phyloP scores from a whole-genome alignment of 1,139 yeast genomes.

The Yamadazyma oceani region DNA sequence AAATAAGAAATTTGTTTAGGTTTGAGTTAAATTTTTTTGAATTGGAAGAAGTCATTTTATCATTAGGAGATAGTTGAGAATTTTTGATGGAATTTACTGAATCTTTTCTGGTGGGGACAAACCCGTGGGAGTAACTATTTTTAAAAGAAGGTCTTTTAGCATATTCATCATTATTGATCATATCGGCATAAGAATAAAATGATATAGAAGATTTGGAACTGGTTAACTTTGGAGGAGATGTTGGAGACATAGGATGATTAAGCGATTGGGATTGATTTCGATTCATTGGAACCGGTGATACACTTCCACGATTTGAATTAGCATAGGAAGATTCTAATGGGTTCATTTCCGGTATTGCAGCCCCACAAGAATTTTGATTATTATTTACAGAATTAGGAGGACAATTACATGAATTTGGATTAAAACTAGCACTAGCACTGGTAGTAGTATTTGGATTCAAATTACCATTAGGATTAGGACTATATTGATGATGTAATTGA shows the following conservation, averaged over 20 bases:
- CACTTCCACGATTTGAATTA: not conserved
- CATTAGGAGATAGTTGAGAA: no score
- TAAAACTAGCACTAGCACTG: not conserved
- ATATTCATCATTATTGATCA: constrained; percentile 63
- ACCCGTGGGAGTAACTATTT: constrained; percentile 32
- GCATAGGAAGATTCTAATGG: not conserved
- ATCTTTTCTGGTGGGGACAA: constrained; percentile 25
- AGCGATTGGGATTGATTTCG: constrained; percentile 1
- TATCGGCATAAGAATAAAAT: constrained; percentile 79
- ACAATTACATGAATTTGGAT: not conserved
- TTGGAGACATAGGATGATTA: constrained; percentile 21
- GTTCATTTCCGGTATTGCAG: constrained; percentile 7
- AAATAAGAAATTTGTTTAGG: constrained; percentile 26
- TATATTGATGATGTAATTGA: constrained; percentile 18
- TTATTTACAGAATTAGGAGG: constrained; percentile 1
- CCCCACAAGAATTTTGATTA: not conserved
- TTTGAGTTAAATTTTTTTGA: constrained; percentile 15
- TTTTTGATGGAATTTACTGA: constrained; percentile 9
- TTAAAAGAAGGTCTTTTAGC: constrained; percentile 58
- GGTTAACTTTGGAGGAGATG: constrained; percentile 41
- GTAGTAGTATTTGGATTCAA: not conserved
- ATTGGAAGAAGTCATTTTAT: constrained; percentile 7
- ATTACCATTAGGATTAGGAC: constrained; percentile 4
- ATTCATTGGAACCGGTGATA: constrained; percentile 6
- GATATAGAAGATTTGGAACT: constrained; percentile 54